Evolutionary conservation across 495 filamentous ascomycete genomes (phyloP), one percentile per base, ranked within the genome.

Genomic region (Lasiosphaeria hispida): DNA sequence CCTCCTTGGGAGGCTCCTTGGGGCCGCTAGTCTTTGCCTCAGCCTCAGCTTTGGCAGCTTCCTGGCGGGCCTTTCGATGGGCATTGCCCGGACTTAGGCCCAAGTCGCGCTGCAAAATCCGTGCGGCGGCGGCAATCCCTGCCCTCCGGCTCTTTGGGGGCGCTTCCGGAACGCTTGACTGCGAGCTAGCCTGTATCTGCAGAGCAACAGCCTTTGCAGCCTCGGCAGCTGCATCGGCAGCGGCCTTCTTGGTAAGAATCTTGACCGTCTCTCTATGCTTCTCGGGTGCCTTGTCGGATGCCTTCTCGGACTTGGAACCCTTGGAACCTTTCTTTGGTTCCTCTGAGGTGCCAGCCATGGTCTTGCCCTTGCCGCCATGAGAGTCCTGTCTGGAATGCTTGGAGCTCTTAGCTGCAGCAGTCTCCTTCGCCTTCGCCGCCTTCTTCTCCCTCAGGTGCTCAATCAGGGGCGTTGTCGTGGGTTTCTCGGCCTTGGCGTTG

Each of bases 401-500:
- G 15, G 76, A 73, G 49, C 68, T 73, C 68, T 77, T 79, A 0
- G 76, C 69, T 14, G 72, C 71, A 4, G 79, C 71, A 14, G 69
- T 71, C 48, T 92, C 89, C 67, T 92, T 95, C 8, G 82, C 87
- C 74, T 91, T 95, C 68, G 82, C 87, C 10, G 90, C 90, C 75
- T 93, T 96, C 78, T 89, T 94, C 63, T 96, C 91, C 63, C 86
- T 86, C 41, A 98, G 78, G 64, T 85, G 95, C 64, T 97, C 92
- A 40, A 98, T 87, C 57, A 98, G 72, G 0, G 94, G 94, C 0
- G 94, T 98, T 0, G 84, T 91, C 9, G 82, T 90, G 49, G 89
- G 76, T 62, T 88, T 85, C 52, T 78, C 75, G 48, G 83, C 81
- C 64, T 88, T 86, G 41, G 60, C 41, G 14, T n/a, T 18, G 10